Evolutionary conservation across 1,139 yeast genomes (phyloP).

Genomic region (Scheffersomyces insectosa): DNA sequence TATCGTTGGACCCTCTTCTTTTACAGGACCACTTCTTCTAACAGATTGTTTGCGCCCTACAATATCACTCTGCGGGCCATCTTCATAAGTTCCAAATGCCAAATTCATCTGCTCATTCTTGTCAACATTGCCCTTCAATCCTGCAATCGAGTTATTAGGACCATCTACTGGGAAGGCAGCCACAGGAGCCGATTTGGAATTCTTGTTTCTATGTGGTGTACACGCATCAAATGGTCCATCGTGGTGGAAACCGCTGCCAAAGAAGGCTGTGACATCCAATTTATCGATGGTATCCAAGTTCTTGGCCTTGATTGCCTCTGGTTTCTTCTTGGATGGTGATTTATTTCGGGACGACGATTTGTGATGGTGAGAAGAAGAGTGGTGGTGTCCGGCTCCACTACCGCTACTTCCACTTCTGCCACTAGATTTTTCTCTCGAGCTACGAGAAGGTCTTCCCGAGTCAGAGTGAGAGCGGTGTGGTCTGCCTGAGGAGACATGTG

Average conservation of each 20-base stretch:
- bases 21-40: conserved; percentile 5
- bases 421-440: conserved; percentile 6
- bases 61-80: conserved; percentile 37
- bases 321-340: conserved; percentile 40
- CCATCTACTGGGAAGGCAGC: conserved; percentile 95
- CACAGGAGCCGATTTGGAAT: conserved; percentile 82
- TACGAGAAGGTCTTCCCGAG: conserved; percentile 12
- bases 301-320: conserved; percentile 49
- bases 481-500: conserved; percentile 12
- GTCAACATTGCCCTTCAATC: conserved; percentile 44
- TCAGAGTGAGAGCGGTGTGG: conserved; percentile 16
- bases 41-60: conserved; percentile 29
- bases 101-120: conserved; percentile 59
- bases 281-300: conserved; percentile 90
- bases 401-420: conserved; percentile 5
- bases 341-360: conserved; percentile 17
- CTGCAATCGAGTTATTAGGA: conserved; percentile 84
- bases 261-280: conserved; percentile 91
- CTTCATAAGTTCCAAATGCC: conserved; percentile 56
- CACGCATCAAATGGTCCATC: conserved; percentile 99
- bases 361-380: conserved; percentile 2
- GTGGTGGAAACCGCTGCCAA: conserved; percentile 95
- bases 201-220: conserved; percentile 91
- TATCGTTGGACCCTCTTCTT: conserved; percentile 5
- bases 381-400: conserved; percentile 2